Evolutionary conservation across 371 early-diverging fungal species (phyloP).

Genomic region (Dinochytrium kinnereticum): DNA sequence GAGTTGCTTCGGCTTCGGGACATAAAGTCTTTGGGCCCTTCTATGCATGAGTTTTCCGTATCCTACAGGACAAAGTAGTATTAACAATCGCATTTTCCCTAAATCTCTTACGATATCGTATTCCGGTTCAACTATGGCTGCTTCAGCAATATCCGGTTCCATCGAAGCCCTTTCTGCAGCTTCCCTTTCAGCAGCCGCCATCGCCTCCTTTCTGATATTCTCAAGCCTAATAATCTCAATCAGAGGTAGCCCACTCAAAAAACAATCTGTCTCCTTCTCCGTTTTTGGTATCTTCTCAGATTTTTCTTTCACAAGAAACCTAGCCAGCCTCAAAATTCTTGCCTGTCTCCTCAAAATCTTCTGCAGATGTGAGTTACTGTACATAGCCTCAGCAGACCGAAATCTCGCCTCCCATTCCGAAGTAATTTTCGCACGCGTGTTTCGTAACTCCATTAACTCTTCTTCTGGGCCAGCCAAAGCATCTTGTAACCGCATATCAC

Average conservation of each 20-base stretch:
- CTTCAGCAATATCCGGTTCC: not conserved
- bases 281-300: not conserved
- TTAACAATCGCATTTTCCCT: no score
- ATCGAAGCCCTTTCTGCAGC: not conserved
- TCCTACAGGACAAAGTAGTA: no score
- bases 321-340: not conserved
- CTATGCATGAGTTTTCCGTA: no score
- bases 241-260: not conserved
- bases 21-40: no score
- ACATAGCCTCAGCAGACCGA: slow-evolving; percentile 15
- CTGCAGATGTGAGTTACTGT: not conserved
- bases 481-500: slow-evolving; percentile 1
- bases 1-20: no score
- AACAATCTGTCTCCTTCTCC: not conserved
- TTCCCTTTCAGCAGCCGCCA: not conserved
- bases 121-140: not conserved
- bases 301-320: not conserved
- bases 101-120: no score
- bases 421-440: not conserved
- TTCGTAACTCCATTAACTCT: not conserved
- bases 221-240: not conserved
- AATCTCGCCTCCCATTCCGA: slow-evolving; percentile 8
- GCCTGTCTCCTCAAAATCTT: not conserved
- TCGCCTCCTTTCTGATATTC: not conserved
- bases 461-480: not conserved